Base-by-base conservation (phyloP, 2,329 filamentous ascomycete genomes). In the Myriosclerotinia duriaeana region DNA sequence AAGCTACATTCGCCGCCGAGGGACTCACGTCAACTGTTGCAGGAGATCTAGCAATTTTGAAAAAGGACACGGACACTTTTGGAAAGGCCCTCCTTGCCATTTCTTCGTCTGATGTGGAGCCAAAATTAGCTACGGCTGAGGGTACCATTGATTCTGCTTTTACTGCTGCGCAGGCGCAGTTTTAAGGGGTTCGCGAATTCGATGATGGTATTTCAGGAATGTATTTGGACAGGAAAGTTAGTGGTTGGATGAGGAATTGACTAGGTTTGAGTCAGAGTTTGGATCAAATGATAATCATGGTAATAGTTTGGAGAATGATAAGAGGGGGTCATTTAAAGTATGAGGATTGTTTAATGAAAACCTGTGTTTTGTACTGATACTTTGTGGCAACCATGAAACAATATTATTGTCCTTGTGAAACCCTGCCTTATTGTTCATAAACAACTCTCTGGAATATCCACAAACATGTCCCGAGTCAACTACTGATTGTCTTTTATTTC, bases 81-180 rank as follows among this genome's bases (percentile, higher is more conserved):
- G 56, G 67, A 34, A 46, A 62, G 53, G 66, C 63, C n/a, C 53
- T 72, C 26, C 58, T 67, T 53, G 65, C 59, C n/a, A 69, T 71
- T 65, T 63, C 65, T 30, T 70, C 67, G 1, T 26, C 53, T 9
- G 67, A 70, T 64, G 65, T 54, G 22, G 60, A 69, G 58, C 26
- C 42, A 40, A 7, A 60, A 4, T 65, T 67, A 3, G 55, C 40
- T 40, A 48, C 30, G 20, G 20, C 11, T 44, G 4, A 34, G 2
- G 22, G 2, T 14, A 38, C 9, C 12, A 48, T 64, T 48, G 61
- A 55, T 36, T 6, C 17, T 22, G 40, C 20, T 14, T 64, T 55
- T 36, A 36, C 11, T n/a, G 20, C 8, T 38, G 26, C 61, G 5
- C 20, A 26, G 30, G 40, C 7, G 22, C 17, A 11, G 5, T 46